phyloP scores from a whole-genome alignment of 345 rosid genomes.

The Salix exigua region DNA sequence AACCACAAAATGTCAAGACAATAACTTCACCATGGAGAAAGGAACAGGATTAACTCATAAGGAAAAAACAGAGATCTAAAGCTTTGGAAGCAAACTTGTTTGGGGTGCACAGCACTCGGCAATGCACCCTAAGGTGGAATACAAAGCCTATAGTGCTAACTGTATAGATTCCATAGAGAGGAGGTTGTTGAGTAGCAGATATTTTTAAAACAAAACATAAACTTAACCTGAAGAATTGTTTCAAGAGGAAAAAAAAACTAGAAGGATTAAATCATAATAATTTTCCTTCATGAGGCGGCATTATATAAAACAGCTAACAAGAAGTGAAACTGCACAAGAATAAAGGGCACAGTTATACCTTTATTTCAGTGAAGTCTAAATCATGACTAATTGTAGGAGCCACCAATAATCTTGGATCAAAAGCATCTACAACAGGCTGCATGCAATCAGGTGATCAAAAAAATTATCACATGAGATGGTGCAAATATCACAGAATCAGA shows the following conservation, averaged over 20 bases:
- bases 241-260: background rate
- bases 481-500: background rate
- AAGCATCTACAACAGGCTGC: constrained; percentile 99
- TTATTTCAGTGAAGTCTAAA: constrained; percentile 67
- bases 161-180: background rate
- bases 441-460: background rate
- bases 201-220: background rate
- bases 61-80: background rate
- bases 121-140: background rate
- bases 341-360: constrained; percentile 41
- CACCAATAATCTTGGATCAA: constrained; percentile 94
- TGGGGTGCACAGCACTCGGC: background rate
- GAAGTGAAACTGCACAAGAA: background rate
- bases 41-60: background rate
- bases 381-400: constrained; percentile 64
- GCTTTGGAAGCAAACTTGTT: background rate
- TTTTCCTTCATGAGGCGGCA: background rate
- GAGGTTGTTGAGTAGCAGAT: background rate
- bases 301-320: background rate
- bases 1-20: constrained; percentile 8
- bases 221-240: background rate
- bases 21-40: background rate
- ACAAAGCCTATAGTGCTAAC: background rate
- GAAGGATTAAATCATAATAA: background rate
- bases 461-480: background rate